Conservation (phyloP, 805 yeast species). For the Candida anglica region DNA sequence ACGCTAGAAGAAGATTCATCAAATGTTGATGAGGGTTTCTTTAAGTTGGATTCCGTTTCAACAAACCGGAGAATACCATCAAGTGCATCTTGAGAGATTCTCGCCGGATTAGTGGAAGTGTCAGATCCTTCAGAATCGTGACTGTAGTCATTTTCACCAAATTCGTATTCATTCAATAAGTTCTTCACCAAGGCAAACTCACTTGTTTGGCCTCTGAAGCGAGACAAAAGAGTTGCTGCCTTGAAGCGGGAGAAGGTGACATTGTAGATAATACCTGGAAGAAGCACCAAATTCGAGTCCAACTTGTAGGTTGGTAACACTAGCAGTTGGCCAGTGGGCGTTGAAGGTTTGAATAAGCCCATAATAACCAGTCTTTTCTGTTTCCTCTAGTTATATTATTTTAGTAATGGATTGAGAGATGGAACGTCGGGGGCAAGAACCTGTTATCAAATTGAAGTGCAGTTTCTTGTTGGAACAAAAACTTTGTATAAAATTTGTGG, state of each 20-base stretch:
- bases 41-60: conserved; percentile 10
- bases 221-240: conserved; percentile 44
- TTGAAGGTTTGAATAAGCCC: neutral
- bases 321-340: conserved; percentile 12
- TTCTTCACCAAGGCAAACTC: conserved; percentile 24
- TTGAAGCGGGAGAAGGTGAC: conserved; percentile 46
- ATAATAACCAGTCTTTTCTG: too few species aligned
- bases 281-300: conserved; percentile 43
- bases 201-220: conserved; percentile 29
- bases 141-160: conserved; percentile 12
- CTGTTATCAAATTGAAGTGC: too few species aligned
- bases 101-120: conserved; percentile 11
- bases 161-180: conserved; percentile 33
- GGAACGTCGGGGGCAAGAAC: too few species aligned
- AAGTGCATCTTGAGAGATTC: conserved; percentile 26
- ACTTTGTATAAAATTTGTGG: too few species aligned
- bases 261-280: conserved; percentile 63
- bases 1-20: conserved; percentile 38
- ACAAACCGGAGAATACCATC: conserved; percentile 25
- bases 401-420: too few species aligned
- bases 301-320: conserved; percentile 38
- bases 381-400: too few species aligned
- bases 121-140: conserved; percentile 2
- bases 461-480: too few species aligned
- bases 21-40: conserved; percentile 14